Conservation (phyloP, 345 rosid species). For the Murraya koenigii region DNA sequence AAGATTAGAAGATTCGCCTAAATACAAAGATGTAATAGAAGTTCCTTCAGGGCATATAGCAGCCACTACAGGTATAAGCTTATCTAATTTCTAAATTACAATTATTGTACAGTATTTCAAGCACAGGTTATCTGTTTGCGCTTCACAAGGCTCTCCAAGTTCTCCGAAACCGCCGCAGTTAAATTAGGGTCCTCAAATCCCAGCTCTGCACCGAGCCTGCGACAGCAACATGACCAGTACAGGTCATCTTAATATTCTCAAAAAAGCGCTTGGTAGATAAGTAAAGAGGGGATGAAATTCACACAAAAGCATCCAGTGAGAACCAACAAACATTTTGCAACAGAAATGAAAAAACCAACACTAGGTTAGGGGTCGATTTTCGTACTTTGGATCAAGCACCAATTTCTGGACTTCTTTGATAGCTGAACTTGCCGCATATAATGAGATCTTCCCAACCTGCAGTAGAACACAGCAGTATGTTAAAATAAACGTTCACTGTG, state of each 20-base stretch:
- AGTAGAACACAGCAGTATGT: conserved; percentile 16
- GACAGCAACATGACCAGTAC: neutral
- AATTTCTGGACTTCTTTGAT: conserved; percentile 94
- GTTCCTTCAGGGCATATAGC: conserved; percentile 7
- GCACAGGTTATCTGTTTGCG: conserved; percentile 58
- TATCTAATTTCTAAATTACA: conserved; percentile 27
- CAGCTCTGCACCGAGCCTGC: conserved; percentile 74
- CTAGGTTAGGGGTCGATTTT: neutral
- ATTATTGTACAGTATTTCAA: conserved; percentile 42
- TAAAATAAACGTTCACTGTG: conserved; percentile 11
- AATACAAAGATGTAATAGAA: conserved; percentile 25
- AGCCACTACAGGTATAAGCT: neutral
- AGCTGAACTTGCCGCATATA: conserved; percentile 95
- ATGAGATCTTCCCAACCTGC: conserved; percentile 87
- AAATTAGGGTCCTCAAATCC: conserved; percentile 84
- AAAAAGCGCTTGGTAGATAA: neutral
- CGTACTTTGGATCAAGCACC: conserved; percentile 94
- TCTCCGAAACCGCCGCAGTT: conserved; percentile 69
- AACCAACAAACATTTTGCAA: neutral
- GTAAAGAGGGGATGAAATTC: neutral
- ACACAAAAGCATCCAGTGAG: neutral
- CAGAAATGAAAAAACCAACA: neutral
- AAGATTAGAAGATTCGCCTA: conserved; percentile 14
- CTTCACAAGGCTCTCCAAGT: conserved; percentile 67
- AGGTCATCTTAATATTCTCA: neutral